Percentiles rank a stretch among this genome's conserved stretches.
phyloP scores from a whole-genome alignment of 2,329 filamentous ascomycete genomes.

The Aureobasidium leucospermi region DNA sequence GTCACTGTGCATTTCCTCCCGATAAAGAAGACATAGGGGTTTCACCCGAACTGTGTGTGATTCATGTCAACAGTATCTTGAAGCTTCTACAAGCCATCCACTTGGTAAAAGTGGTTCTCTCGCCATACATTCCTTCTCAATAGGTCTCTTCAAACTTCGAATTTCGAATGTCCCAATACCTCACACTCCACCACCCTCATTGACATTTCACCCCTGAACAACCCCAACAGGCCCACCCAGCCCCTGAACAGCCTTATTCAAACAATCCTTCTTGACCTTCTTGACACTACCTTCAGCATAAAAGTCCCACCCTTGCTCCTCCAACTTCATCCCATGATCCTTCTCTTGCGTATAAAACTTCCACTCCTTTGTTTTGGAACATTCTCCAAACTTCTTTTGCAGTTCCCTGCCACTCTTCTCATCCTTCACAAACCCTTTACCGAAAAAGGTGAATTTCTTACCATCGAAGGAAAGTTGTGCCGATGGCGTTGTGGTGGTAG shows the following conservation, averaged over 20 bases:
- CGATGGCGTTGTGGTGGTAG: neutral
- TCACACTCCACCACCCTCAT: neutral
- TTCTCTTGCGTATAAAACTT: neutral
- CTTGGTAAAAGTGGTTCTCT: neutral
- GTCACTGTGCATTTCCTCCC: too few relatives aligned
- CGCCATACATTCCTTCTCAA: neutral
- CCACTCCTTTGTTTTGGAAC: neutral
- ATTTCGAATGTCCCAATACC: too few relatives aligned
- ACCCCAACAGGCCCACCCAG: neutral
- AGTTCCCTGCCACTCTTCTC: neutral
- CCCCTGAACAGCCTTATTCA: neutral
- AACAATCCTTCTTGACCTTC: neutral
- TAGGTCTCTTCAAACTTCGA: neutral
- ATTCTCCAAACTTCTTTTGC: neutral
- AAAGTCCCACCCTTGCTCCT: neutral
- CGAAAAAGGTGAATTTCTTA: neutral
- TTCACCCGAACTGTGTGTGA: too few relatives aligned
- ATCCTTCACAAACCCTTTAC: neutral
- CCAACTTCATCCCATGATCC: neutral
- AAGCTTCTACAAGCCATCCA: too few relatives aligned
- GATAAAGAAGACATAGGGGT: too few relatives aligned
- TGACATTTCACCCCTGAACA: neutral
- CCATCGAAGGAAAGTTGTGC: neutral
- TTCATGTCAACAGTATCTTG: too few relatives aligned
- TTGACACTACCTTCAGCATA: neutral